Evolutionary conservation across 140 eudicot species (phyloP), one percentile per base, ranked within the genome.

Genomic region (Senecio squalidus): DNA sequence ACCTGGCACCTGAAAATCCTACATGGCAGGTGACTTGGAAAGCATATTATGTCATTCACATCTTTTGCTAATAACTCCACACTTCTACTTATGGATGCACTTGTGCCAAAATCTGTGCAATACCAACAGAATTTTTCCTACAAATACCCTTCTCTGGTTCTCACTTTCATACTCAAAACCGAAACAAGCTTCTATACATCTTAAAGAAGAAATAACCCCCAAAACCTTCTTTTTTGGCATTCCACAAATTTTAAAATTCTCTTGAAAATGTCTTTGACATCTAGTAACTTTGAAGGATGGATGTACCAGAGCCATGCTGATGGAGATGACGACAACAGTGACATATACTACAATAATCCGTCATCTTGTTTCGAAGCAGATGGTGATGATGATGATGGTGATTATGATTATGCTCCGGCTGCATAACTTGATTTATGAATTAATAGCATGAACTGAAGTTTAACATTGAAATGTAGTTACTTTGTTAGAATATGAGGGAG

Each of bases 11-110:
- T 36, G 15, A 36, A 36, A 36, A n/a, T 36, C 15, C 43, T 36
- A 36, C 3, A n/a, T 66, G 64, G 72, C 55, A 27, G 45, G 31
- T 43, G 51, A 65, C 71, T 14, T 22, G 60, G 13, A 27, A 26
- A 14, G 29, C 11, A 0, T 48, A 31, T 18, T 33, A 56, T 21
- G 28, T 11, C 13, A 9, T 36, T 13, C 43, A 36, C 43, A 11
- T 36, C 15, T 15, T 36, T 36, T 10, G 43, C 43, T 11, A 36
- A 36, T 8, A 11, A 13, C 5, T 36, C 10, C 15, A 6, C 0
- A 36, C 16, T 36, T 36, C 14, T 15, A 34, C 13, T 36, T 36
- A n/a, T 34, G 41, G 14, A 4, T 34, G 10, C 0, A n/a, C n/a
- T n/a, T n/a, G n/a, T n/a, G n/a, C n/a, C n/a, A n/a, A n/a, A n/a